These are phyloP conservation scores for Phialemoniopsis sp. DNA, from an alignment of 2,329 filamentous ascomycete species.

Conservation along the genomic window DNA sequence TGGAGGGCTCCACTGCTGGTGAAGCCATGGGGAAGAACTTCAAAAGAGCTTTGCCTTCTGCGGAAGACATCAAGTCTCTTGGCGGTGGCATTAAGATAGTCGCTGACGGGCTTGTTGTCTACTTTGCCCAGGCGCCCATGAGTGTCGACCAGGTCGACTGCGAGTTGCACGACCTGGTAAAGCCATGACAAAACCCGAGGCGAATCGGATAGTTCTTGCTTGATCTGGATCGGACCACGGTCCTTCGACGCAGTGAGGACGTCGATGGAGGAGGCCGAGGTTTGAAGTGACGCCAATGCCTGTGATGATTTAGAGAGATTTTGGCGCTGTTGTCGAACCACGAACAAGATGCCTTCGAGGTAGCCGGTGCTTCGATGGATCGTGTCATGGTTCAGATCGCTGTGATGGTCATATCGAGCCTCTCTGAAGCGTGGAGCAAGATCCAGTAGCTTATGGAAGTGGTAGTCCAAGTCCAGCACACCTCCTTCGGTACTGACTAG, in stretches of 20 bases:
- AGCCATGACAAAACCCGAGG: constrained; percentile 47
- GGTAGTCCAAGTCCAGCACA: constrained; percentile 53
- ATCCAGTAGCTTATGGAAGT: constrained; percentile 77
- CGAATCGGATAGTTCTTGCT: no score
- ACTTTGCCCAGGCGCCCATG: constrained; percentile 61
- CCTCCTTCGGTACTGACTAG: constrained; percentile 18
- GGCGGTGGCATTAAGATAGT: constrained; percentile 8
- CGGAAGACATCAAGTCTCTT: no score
- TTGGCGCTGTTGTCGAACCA: constrained; percentile 57
- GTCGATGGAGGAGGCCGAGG: constrained; percentile 27
- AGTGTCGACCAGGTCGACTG: constrained; percentile 55
- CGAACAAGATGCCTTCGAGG: constrained; percentile 77
- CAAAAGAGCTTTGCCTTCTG: constrained; percentile 19
- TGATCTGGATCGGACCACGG: constrained; percentile 10
- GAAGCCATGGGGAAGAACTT: constrained; percentile 47
- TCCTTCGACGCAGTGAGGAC: constrained; percentile 21
- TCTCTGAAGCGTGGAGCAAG: constrained; percentile 64
- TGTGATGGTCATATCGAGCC: constrained; percentile 68
- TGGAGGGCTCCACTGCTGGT: constrained; percentile 29
- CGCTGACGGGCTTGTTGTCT: constrained; percentile 38
- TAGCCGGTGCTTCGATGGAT: constrained; percentile 75
- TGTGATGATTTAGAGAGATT: constrained; percentile 35
- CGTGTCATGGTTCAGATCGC: constrained; percentile 80
- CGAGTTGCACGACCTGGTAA: constrained; percentile 62
- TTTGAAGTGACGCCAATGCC: constrained; percentile 31